phyloP scores from a whole-genome alignment of 768 basidiomycete genomes.

The Amylocystis lapponica region DNA sequence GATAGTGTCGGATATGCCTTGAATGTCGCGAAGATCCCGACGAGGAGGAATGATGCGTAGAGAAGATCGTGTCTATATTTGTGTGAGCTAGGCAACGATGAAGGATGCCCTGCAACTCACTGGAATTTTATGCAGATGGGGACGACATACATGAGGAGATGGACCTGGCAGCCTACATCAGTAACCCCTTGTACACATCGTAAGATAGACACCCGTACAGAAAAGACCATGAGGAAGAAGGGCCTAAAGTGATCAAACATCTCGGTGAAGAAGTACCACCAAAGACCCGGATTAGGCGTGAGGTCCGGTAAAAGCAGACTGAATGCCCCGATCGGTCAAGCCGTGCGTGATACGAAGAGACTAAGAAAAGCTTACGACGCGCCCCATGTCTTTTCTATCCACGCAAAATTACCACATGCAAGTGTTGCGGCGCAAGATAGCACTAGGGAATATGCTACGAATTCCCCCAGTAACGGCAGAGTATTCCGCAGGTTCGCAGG shows the following conservation, averaged over 20 bases:
- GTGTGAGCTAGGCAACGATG: background rate
- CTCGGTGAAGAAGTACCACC: slow-evolving; percentile 99
- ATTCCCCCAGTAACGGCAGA: slow-evolving; percentile 39
- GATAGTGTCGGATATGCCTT: slow-evolving; percentile 91
- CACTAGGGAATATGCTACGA: slow-evolving; percentile 40
- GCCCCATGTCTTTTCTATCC: slow-evolving; percentile 81
- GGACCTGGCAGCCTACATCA: slow-evolving; percentile 46
- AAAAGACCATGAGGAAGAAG: slow-evolving; percentile 94
- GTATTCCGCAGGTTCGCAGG: slow-evolving; percentile 7
- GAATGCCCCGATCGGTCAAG: background rate
- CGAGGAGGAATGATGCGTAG: slow-evolving; percentile 68
- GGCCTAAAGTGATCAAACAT: slow-evolving; percentile 98
- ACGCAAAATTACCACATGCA: slow-evolving; percentile 54
- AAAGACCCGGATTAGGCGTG: slow-evolving; percentile 89
- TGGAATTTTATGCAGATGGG: slow-evolving; percentile 89
- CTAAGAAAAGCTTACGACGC: slow-evolving; percentile 62
- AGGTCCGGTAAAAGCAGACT: slow-evolving; percentile 84
- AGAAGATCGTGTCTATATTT: slow-evolving; percentile 71
- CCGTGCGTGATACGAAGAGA: background rate
- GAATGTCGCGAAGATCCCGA: slow-evolving; percentile 77
- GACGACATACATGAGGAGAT: slow-evolving; percentile 73
- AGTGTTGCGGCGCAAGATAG: slow-evolving; percentile 49
- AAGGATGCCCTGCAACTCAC: slow-evolving; percentile 32
- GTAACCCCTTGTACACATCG: background rate
- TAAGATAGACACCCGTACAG: slow-evolving; percentile 55